Percentiles rank a stretch among this genome's conserved stretches.
Conservation (phyloP, 495 filamentous ascomycete species). For the Platismatia glauca region DNA sequence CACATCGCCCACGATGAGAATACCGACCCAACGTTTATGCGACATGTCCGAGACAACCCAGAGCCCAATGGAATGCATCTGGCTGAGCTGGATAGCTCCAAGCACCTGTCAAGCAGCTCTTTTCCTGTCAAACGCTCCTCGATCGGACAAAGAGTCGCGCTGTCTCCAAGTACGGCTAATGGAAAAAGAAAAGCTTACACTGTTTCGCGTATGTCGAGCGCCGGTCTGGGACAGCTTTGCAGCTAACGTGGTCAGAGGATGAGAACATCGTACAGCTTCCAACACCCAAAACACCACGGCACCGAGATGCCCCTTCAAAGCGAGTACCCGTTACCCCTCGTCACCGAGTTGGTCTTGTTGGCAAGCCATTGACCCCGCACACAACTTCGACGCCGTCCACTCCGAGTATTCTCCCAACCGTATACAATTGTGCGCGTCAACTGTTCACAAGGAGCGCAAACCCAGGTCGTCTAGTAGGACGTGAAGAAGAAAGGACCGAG, state of each 20-base stretch:
- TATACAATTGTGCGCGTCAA: constrained; percentile 82
- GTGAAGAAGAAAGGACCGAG: constrained; percentile 68
- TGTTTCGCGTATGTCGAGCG: neutral
- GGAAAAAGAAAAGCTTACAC: neutral
- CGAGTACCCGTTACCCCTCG: constrained; percentile 58
- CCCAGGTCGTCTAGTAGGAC: constrained; percentile 69
- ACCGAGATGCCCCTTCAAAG: constrained; percentile 54
- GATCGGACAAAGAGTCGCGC: neutral
- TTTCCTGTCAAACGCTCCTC: constrained; percentile 10
- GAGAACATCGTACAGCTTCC: constrained; percentile 24
- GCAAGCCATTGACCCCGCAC: constrained; percentile 58
- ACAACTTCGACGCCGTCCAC: constrained; percentile 58
- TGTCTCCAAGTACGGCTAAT: constrained; percentile 1
- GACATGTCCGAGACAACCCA: neutral
- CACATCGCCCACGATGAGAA: constrained; percentile 45
- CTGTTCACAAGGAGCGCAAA: constrained; percentile 72
- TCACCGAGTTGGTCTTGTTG: constrained; percentile 55
- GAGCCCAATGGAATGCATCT: constrained; percentile 40
- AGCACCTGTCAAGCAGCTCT: constrained; percentile 20
- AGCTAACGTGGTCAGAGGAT: constrained; percentile 16
- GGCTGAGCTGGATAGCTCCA: constrained; percentile 55
- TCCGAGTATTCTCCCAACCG: constrained; percentile 48
- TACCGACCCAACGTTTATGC: constrained; percentile 8
- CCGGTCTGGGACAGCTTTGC: neutral
- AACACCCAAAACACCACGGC: constrained; percentile 57